Base-by-base conservation (phyloP, 257 asterid genomes). In the Ilex asprella region DNA sequence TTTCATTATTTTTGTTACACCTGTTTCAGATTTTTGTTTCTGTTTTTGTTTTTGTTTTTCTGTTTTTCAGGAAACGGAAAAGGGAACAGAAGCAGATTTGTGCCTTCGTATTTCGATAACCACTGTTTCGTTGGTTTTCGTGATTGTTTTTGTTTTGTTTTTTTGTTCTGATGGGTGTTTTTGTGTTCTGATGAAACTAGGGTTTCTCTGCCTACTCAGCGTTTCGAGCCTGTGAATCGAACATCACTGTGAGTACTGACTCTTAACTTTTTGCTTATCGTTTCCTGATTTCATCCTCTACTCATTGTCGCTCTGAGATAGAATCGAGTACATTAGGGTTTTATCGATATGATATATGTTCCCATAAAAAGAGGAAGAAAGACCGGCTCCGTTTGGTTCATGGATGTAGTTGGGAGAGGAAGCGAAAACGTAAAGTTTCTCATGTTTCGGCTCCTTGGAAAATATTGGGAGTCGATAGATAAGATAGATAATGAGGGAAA, bases 131-230 rank as follows among this genome's bases (percentile, higher is more conserved):
- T 21, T 41, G 55, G 14, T 31, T 29, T 63, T 43, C 67, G 27
- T 66, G 64, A 55, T 53, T 55, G 59, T 59, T 67, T 54, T 62
- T 64, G 54, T 21, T 32, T 46, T 57, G 39, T 62, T 55, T 16
- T 31, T 56, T 14, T 54, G 30, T 55, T 65, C 78, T 79, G 80
- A 76, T 76, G 35, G 54, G 62, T 74, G 64, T 71, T 77, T 74
- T 76, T 73, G 62, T 76, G 76, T 74, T 80, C 72, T 71, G 69
- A 72, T 80, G 80, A 70, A 76, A 70, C 63, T 73, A 80, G 86
- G 80, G 76, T 71, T 80, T 60, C 59, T 59, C 70, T 63, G 54
- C 31, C 12, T 59, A 31, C n/a, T 68, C 56, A 35, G 39, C 50
- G 60, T 55, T 68, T 27, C 35, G 15, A 30, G 47, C 53, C 70